Conservation (phyloP, 164 flowering plant genomes). For the Liquidambar formosana region DNA sequence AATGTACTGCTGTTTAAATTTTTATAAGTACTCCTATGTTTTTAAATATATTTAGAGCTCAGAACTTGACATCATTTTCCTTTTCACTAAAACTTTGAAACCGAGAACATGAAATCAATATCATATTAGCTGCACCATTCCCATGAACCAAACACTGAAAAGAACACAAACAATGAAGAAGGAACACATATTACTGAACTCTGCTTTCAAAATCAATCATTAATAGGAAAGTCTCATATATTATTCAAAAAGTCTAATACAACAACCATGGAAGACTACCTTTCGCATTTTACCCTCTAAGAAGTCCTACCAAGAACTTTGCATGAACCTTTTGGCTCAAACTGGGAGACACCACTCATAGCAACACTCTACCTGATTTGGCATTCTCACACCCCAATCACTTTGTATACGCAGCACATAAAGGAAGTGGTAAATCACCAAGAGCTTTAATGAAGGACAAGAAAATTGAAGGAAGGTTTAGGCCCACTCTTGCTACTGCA, state of each 20-base stretch:
- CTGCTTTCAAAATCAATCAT: background rate
- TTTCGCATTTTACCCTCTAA: background rate
- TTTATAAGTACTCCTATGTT: too few relatives aligned
- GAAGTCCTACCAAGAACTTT: background rate
- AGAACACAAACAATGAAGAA: background rate
- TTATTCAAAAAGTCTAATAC: background rate
- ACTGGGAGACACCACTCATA: background rate
- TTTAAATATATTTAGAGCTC: too few relatives aligned
- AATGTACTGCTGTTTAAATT: too few relatives aligned
- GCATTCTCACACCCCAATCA: background rate
- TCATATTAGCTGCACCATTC: too few relatives aligned
- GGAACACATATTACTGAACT: background rate
- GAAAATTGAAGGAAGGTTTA: background rate
- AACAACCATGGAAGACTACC: slow-evolving; percentile 3
- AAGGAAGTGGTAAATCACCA: background rate
- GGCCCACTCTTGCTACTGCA: slow-evolving; percentile 9
- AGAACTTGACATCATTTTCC: too few relatives aligned
- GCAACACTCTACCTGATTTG: background rate
- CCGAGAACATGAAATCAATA: too few relatives aligned
- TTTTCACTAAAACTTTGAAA: too few relatives aligned
- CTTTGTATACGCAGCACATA: background rate
- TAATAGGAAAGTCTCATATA: background rate
- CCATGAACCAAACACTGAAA: too few relatives aligned
- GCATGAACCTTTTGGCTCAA: background rate
- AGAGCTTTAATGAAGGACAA: background rate